A percentile compares a stretch with the other conserved stretches of the same genome.
These are phyloP conservation scores for Aspergillus awamori DNA, from an alignment of 2,329 filamentous ascomycete species.

Conservation along the genomic window DNA sequence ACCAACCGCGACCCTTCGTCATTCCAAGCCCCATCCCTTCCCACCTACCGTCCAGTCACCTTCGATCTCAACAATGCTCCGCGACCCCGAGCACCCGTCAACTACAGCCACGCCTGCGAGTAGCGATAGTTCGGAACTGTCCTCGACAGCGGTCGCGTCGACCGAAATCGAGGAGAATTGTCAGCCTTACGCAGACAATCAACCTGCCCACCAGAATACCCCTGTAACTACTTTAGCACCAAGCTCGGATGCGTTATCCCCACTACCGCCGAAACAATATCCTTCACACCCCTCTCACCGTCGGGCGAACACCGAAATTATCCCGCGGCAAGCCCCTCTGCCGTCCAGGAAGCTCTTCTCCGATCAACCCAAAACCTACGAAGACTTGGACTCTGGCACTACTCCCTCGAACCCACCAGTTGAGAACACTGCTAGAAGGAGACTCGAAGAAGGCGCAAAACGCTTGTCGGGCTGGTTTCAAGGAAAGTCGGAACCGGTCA, in stretches of 20 bases:
- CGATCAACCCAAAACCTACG: conserved; percentile 27
- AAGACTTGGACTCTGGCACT: conserved; percentile 25
- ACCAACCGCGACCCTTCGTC: conserved; percentile 22
- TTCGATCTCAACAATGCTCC: conserved; percentile 23
- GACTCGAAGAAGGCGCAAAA: conserved; percentile 36
- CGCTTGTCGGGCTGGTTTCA: conserved; percentile 57
- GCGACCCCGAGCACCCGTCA: conserved; percentile 23
- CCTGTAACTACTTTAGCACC: conserved; percentile 21
- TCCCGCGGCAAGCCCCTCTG: conserved; percentile 29
- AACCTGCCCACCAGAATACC: conserved; percentile 16
- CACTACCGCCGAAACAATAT: conserved; percentile 20
- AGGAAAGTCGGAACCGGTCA: conserved; percentile 55
- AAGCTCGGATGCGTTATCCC: conserved; percentile 20
- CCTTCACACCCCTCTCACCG: conserved; percentile 31
- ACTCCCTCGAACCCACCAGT: conserved; percentile 19
- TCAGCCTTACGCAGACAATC: conserved; percentile 22
- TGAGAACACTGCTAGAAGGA: conserved; percentile 34
- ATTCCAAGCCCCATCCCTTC: conserved; percentile 26
- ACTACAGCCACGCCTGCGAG: conserved; percentile 21
- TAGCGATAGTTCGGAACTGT: conserved; percentile 12
- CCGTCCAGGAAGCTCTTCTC: conserved; percentile 27
- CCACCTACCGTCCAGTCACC: conserved; percentile 19
- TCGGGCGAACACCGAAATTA: conserved; percentile 39
- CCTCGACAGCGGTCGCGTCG: conserved; percentile 17
- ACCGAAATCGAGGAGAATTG: conserved; percentile 14